Evolutionary conservation across 2,329 filamentous ascomycete genomes (phyloP).

Genomic region (Chaetomiaceae sp.): DNA sequence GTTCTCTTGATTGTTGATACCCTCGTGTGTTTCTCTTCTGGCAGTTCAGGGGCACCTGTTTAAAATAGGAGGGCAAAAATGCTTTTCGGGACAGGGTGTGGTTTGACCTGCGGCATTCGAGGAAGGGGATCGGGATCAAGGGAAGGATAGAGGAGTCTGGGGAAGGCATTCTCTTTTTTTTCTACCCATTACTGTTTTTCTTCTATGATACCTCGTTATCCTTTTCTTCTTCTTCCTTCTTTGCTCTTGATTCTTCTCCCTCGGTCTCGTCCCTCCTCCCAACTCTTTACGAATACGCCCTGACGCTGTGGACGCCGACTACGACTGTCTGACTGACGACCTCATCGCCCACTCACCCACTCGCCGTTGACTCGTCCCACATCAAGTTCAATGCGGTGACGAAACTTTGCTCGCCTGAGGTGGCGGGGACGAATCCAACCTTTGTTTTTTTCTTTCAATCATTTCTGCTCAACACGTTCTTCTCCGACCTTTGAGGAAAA

Average conservation of each 20-base stretch:
- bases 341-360: background rate
- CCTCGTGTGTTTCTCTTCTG: background rate
- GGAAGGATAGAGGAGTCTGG: conserved; percentile 10
- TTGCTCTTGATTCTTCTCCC: conserved; percentile 4
- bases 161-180: conserved; percentile 7
- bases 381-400: background rate
- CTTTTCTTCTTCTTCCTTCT: background rate
- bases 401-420: background rate
- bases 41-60: background rate
- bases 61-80: background rate
- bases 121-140: conserved; percentile 2
- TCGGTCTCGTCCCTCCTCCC: background rate
- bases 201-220: conserved; percentile 12
- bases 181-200: conserved; percentile 6
- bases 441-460: background rate
- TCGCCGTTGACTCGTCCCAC: background rate
- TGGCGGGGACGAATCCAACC: background rate
- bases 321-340: background rate
- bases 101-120: conserved; percentile 1
- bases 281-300: background rate
- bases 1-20: background rate
- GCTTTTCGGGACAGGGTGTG: background rate
- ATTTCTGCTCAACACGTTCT: background rate
- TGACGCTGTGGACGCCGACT: background rate
- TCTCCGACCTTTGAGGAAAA: background rate